phyloP scores from a whole-genome alignment of 345 rosid genomes.

The Zanthoxylum bungeanum region DNA sequence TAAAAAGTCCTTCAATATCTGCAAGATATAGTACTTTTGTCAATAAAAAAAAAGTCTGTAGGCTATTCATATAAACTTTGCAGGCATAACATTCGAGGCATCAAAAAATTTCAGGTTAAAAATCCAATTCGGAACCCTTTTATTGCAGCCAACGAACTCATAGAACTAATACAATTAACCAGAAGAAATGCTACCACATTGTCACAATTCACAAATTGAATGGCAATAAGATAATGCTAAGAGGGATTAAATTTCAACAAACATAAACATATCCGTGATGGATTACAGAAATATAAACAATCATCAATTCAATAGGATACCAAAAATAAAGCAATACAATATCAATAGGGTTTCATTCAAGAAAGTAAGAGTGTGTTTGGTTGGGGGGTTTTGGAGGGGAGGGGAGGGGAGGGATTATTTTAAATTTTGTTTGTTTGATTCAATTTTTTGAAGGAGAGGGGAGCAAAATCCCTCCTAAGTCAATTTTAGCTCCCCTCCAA shows the following conservation, averaged over 20 bases:
- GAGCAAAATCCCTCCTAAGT: no score
- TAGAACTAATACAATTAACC: conserved; percentile 4
- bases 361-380: no score
- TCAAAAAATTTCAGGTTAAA: neutral
- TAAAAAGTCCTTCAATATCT: conserved; percentile 91
- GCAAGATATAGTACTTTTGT: conserved; percentile 29
- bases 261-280: neutral
- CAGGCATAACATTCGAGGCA: neutral
- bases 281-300: neutral
- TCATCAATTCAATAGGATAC: neutral
- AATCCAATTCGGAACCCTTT: neutral
- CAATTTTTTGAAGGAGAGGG: no score
- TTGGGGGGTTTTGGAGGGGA: no score
- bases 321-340: neutral
- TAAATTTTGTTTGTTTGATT: no score
- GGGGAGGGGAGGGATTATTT: no score
- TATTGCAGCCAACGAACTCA: no score
- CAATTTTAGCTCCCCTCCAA: no score
- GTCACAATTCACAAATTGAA: conserved; percentile 1
- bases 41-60: conserved; percentile 1
- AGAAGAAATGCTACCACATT: neutral
- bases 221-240: neutral
- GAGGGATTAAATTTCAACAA: neutral
- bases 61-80: neutral
- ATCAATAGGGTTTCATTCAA: neutral